Evolutionary conservation across 306 rosid species (phyloP), one percentile per base, ranked within the genome.

Genomic region (Quercus robur): DNA sequence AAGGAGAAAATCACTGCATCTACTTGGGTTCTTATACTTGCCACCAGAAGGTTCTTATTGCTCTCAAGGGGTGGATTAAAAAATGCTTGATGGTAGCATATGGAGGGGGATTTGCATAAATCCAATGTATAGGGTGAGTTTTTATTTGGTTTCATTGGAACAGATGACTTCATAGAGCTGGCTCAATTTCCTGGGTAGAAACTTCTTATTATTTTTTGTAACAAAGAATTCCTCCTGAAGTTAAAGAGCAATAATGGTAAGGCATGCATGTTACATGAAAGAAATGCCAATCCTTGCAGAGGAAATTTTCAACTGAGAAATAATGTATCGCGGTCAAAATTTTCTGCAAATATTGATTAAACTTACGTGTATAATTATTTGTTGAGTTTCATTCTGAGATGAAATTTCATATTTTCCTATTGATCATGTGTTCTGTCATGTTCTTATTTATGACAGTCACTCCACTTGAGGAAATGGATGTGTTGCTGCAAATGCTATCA

Each of bases 11-110:
- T 96, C 66, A 87, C 91, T 28, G 91, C 97, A 63, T 81, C 92
- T 61, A 88, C 99, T 30, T 91, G 99, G 99, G 93, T 96, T 44
- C 84, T 96, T 70, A 89, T 93, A 70, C 97, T 96, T 71, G 97
- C 98, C 71, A 28, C 86, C 83, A 88, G 82, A 88, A 89, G 94
- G 86, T 88, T 74, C 86, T 81, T 96, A 64, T 86, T 90, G 73
- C 78, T 87, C 78, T 87, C 92, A 73, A 87, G 83, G 80, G 85
- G 85, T 63, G 84, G 86, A 73, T 33, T 84, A 74, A 89, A 89
- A 73, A 70, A 52, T 69, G 83, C 84, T 72, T 89, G 82, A 86
- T 72, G 63, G 67, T 25, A 21, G 35, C 23, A 18, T 57, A 52
- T 13, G 49, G 9, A 44, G 26, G 25, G 31, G 38, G 75, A 80